These are phyloP conservation scores for Tolypocladium guangdongense DNA, from an alignment of 2,329 filamentous ascomycete genomes.

Conservation along the genomic window DNA sequence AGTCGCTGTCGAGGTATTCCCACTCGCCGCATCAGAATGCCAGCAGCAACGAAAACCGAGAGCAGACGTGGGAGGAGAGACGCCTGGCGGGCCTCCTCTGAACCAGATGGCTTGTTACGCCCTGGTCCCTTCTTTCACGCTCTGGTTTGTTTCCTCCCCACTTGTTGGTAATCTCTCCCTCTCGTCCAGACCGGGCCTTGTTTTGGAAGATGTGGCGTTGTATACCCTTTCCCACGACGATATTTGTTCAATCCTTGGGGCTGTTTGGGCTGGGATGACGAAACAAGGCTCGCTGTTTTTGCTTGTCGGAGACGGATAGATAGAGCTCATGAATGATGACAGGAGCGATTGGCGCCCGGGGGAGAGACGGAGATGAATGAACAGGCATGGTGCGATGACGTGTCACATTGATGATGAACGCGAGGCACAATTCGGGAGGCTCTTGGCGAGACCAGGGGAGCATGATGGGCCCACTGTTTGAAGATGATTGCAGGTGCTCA, in stretches of 20 bases:
- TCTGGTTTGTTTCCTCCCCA: neutral
- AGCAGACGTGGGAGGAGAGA: constrained; percentile 13
- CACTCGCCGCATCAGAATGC: constrained; percentile 21
- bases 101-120: neutral
- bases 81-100: constrained; percentile 9
- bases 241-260: neutral
- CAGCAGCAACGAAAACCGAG: constrained; percentile 5
- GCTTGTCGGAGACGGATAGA: neutral
- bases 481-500: neutral
- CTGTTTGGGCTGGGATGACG: neutral
- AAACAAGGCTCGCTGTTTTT: neutral
- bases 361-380: neutral
- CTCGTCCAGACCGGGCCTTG: neutral
- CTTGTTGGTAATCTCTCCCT: neutral
- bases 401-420: neutral
- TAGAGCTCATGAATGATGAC: neutral
- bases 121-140: neutral
- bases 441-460: neutral
- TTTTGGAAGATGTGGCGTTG: neutral
- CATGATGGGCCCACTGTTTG: neutral
- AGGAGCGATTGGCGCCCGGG: neutral
- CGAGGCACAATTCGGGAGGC: neutral
- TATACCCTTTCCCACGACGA: neutral
- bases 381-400: no score
- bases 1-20: constrained; percentile 22